Conservation (phyloP, 495 filamentous ascomycete species). For the Melanomma pulvis-pyrius region DNA sequence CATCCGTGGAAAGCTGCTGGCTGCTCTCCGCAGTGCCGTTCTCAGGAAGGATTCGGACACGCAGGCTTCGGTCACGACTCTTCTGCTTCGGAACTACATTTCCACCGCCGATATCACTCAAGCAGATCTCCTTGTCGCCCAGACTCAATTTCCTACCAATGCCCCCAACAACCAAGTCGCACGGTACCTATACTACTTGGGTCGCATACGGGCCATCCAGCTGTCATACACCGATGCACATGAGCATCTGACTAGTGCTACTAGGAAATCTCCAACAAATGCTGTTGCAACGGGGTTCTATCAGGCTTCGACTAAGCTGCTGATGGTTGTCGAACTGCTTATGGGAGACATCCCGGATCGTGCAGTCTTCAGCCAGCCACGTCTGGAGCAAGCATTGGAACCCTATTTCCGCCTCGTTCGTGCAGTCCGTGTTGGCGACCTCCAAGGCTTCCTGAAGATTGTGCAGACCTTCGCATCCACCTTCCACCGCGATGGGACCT, state of each 20-base stretch:
- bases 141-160: slow-evolving; percentile 89
- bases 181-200: slow-evolving; percentile 92
- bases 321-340: slow-evolving; percentile 91
- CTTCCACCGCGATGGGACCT: slow-evolving; percentile 92
- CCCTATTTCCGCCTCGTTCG: slow-evolving; percentile 93
- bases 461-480: slow-evolving; percentile 77
- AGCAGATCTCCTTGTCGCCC: slow-evolving; percentile 91
- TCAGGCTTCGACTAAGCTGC: slow-evolving; percentile 88
- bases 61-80: slow-evolving; percentile 89
- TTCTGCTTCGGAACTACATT: slow-evolving; percentile 94
- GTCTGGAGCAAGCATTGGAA: slow-evolving; percentile 79
- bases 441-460: slow-evolving; percentile 85
- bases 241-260: slow-evolving; percentile 86
- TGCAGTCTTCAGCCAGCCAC: slow-evolving; percentile 83
- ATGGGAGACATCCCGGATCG: slow-evolving; percentile 99
- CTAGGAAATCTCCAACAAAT: slow-evolving; percentile 90
- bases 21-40: slow-evolving; percentile 88
- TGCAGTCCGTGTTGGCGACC: slow-evolving; percentile 90
- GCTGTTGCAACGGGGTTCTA: slow-evolving; percentile 89
- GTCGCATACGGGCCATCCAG: slow-evolving; percentile 94
- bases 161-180: slow-evolving; percentile 98
- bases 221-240: slow-evolving; percentile 97
- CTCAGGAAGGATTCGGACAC: slow-evolving; percentile 95
- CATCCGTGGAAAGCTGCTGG: slow-evolving; percentile 83
- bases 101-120: slow-evolving; percentile 95